Conservation (phyloP, 1,284 basidiomycete species). For the Uromyces viciae-fabae region DNA sequence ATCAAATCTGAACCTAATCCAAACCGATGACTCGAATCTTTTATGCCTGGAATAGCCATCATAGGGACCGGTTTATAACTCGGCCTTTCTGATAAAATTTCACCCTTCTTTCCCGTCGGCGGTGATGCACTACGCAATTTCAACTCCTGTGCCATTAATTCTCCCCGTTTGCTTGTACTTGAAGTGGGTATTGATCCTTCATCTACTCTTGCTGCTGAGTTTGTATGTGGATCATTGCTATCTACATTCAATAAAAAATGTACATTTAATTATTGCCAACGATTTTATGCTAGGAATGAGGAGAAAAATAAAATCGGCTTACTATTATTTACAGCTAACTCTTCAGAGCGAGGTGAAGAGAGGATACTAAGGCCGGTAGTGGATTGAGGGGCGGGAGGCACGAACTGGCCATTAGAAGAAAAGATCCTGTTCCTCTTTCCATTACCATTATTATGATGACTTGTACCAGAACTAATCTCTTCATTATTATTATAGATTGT, state of each 20-base stretch:
- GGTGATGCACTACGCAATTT: too few relatives aligned
- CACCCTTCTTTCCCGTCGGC: background rate
- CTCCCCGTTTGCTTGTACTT: background rate
- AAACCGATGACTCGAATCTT: constrained; percentile 45
- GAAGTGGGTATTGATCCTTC: background rate
- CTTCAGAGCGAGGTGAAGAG: constrained; percentile 5
- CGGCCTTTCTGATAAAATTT: constrained; percentile 14
- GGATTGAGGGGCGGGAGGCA: constrained; percentile 40
- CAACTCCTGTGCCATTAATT: too few relatives aligned
- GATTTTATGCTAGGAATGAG: background rate
- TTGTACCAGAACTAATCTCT: too few relatives aligned
- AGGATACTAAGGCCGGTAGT: constrained; percentile 30
- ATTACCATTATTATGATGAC: too few relatives aligned
- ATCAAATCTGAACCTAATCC: constrained; percentile 38
- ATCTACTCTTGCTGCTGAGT: background rate
- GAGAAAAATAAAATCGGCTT: background rate
- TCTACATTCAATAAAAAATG: background rate
- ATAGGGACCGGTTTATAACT: constrained; percentile 44
- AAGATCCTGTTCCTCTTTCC: constrained; percentile 32
- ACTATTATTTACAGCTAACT: background rate
- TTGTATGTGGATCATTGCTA: background rate
- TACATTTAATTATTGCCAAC: background rate
- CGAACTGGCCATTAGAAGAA: constrained; percentile 42
- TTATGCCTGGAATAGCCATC: constrained; percentile 43
- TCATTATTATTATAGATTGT: too few relatives aligned